phyloP scores from a whole-genome alignment of 139 green algal genomes.

The Nannochloris sp. region DNA sequence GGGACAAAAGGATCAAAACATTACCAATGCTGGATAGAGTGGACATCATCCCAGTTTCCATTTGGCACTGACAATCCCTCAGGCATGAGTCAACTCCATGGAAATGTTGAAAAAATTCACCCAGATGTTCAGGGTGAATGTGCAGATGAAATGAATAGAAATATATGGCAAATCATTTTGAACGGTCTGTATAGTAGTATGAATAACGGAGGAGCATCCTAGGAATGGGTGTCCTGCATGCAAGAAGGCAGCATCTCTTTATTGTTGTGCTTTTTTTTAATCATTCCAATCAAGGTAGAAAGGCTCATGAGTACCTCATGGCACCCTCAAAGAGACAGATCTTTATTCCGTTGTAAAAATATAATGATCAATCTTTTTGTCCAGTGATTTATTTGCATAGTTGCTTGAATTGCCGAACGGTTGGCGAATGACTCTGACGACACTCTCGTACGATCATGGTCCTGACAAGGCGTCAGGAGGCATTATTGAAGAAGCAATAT shows the following conservation, averaged over 20 bases:
- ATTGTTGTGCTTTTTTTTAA: too few species aligned
- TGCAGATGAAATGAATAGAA: slow-evolving; percentile 13
- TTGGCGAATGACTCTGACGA: too few species aligned
- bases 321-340: too few species aligned
- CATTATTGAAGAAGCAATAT: slow-evolving; percentile 8
- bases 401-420: too few species aligned
- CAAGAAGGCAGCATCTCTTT: too few species aligned
- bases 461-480: slow-evolving; percentile 5
- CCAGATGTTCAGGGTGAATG: slow-evolving; percentile 7
- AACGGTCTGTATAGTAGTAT: slow-evolving; percentile 1
- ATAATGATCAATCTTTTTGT: too few species aligned
- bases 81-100: not conserved
- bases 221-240: too few species aligned
- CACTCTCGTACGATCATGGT: slow-evolving; percentile 3
- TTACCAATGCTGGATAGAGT: slow-evolving; percentile 9
- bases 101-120: not conserved
- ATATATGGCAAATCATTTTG: slow-evolving; percentile 7
- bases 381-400: too few species aligned
- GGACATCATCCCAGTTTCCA: not conserved
- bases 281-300: too few species aligned
- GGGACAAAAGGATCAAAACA: slow-evolving; percentile 6
- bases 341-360: too few species aligned
- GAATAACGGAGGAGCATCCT: too few species aligned
- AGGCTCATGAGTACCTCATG: too few species aligned
- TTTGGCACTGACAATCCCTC: slow-evolving; percentile 1